These are phyloP conservation scores for Tolypocladium endophyticum DNA, from an alignment of 2,329 filamentous ascomycete species.

Conservation along the genomic window DNA sequence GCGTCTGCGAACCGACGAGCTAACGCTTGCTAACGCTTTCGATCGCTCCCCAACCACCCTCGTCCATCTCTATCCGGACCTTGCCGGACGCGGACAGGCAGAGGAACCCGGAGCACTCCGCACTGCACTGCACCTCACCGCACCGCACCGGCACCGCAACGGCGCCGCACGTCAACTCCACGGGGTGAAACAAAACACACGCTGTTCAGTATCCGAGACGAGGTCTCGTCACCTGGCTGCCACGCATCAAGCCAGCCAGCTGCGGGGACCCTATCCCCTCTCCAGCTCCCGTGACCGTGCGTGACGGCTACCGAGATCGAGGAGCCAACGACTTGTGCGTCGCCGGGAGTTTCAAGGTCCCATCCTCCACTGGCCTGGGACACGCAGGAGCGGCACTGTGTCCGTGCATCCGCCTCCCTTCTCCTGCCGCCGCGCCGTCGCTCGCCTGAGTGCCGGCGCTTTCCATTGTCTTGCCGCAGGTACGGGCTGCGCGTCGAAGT, in stretches of 20 bases:
- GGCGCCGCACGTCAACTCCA: not conserved
- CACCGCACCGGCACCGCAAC: too few species aligned
- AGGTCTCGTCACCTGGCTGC: not conserved
- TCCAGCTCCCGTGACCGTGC: not conserved
- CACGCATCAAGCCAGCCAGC: not conserved
- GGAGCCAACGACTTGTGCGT: not conserved
- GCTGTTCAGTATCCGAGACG: not conserved
- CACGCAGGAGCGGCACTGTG: not conserved
- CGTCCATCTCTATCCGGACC: not conserved
- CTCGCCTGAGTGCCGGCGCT: not conserved
- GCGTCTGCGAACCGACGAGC: not conserved
- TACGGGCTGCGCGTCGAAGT: slow-evolving; percentile 2
- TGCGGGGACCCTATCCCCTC: not conserved
- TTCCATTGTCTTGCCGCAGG: slow-evolving; percentile 4
- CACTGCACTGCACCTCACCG: too few species aligned
- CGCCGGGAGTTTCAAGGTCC: not conserved
- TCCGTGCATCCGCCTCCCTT: not conserved
- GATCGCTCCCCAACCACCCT: not conserved
- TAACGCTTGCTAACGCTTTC: not conserved
- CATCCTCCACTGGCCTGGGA: not conserved
- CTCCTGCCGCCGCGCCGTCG: not conserved
- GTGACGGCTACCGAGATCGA: not conserved
- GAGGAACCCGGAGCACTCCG: not conserved
- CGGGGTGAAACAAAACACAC: not conserved
- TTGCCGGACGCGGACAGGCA: too few species aligned